Evolutionary conservation across 2,329 filamentous ascomycete species (phyloP).

Genomic region (Phyllosticta citrichinensis): DNA sequence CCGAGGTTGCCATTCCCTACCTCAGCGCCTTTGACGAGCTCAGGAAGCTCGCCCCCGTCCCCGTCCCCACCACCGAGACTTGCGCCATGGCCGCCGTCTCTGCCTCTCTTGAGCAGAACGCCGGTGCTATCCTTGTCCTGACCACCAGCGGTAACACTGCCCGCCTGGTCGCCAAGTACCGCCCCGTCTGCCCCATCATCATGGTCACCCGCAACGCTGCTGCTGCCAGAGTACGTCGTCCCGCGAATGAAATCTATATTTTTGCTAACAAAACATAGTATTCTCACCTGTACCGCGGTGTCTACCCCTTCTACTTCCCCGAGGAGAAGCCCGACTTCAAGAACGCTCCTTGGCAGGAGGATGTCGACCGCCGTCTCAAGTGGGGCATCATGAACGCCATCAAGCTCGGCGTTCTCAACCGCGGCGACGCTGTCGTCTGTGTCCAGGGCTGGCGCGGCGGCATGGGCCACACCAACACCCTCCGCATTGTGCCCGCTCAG

Average conservation of each 20-base stretch:
- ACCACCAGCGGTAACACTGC: slow-evolving; percentile 92
- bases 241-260: neutral
- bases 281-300: slow-evolving; percentile 90
- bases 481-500: slow-evolving; percentile 42
- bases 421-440: slow-evolving; percentile 68
- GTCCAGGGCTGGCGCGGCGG: slow-evolving; percentile 88
- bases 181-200: slow-evolving; percentile 97
- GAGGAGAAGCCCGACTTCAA: slow-evolving; percentile 92
- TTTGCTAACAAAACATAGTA: slow-evolving; percentile 41
- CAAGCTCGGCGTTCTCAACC: slow-evolving; percentile 63
- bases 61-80: slow-evolving; percentile 81
- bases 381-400: slow-evolving; percentile 88
- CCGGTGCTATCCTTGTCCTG: slow-evolving; percentile 88
- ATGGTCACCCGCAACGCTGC: slow-evolving; percentile 88
- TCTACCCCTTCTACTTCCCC: slow-evolving; percentile 93
- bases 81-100: slow-evolving; percentile 96
- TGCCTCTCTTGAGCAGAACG: slow-evolving; percentile 90
- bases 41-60: slow-evolving; percentile 70
- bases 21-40: slow-evolving; percentile 95
- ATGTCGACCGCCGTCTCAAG: slow-evolving; percentile 94
- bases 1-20: slow-evolving; percentile 95
- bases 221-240: slow-evolving; percentile 56
- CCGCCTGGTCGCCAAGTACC: slow-evolving; percentile 94
- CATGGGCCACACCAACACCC: slow-evolving; percentile 84
- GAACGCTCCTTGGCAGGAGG: slow-evolving; percentile 93